phyloP scores from a whole-genome alignment of 2,329 filamentous ascomycete species.

The Venturia carpophila region DNA sequence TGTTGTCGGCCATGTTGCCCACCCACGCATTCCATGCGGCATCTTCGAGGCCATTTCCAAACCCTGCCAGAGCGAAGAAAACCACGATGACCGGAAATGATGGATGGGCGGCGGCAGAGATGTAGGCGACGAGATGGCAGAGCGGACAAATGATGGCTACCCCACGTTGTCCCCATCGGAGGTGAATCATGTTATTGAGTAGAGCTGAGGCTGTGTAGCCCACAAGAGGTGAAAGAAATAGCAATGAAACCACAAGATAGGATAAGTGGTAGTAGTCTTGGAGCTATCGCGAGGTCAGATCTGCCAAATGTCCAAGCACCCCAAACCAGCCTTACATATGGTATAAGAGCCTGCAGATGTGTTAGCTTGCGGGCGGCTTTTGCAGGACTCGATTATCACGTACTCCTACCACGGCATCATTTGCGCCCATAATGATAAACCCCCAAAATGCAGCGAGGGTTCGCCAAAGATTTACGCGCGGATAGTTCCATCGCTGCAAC shows the following conservation, averaged over 20 bases:
- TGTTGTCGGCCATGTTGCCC: slow-evolving; percentile 65
- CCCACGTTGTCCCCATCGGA: slow-evolving; percentile 60
- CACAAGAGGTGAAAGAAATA: slow-evolving; percentile 59
- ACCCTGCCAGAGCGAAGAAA: slow-evolving; percentile 57
- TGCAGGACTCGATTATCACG: background rate
- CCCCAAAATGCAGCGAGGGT: slow-evolving; percentile 52
- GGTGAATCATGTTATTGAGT: slow-evolving; percentile 57
- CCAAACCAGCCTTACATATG: slow-evolving; percentile 33
- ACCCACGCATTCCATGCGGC: slow-evolving; percentile 55
- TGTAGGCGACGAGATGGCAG: slow-evolving; percentile 57
- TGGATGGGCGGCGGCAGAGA: slow-evolving; percentile 58
- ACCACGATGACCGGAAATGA: slow-evolving; percentile 60
- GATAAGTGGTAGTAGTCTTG: slow-evolving; percentile 55
- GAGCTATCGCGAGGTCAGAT: slow-evolving; percentile 36
- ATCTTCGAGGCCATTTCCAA: slow-evolving; percentile 63
- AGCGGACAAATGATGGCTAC: slow-evolving; percentile 58
- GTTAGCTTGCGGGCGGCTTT: slow-evolving; percentile 18
- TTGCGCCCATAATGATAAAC: slow-evolving; percentile 60
- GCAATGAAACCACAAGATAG: slow-evolving; percentile 56
- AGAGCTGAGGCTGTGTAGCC: slow-evolving; percentile 59
- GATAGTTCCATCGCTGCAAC: slow-evolving; percentile 56
- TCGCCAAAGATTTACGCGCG: slow-evolving; percentile 50
- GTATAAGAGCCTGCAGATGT: slow-evolving; percentile 35
- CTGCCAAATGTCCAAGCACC: background rate
- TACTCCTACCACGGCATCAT: slow-evolving; percentile 59